These are phyloP conservation scores for Oryza brachyantha DNA, from an alignment of 176 grass and related monocot species.

Conservation along the genomic window DNA sequence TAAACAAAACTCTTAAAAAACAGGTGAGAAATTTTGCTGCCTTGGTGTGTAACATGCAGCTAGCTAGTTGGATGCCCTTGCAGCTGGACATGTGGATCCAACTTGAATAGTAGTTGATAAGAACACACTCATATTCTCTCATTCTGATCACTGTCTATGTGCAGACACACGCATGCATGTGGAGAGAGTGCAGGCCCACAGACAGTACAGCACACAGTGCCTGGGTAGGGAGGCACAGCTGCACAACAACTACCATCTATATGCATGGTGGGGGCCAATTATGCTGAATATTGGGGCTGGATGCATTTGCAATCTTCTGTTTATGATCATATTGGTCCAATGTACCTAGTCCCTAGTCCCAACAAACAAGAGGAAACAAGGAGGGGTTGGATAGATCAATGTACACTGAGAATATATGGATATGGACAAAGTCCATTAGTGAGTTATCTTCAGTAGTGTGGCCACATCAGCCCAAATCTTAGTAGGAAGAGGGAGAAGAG, in stretches of 20 bases:
- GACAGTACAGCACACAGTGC: conserved; percentile 8
- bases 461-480: not conserved
- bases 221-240: conserved; percentile 1
- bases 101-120: not conserved
- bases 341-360: conserved; percentile 27
- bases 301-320: not conserved
- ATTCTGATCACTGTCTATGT: not conserved
- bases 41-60: not conserved
- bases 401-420: not conserved
- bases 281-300: not conserved
- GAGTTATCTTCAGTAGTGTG: not conserved
- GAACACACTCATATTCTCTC: not conserved
- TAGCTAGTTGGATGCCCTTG: not conserved
- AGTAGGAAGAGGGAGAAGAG: not conserved
- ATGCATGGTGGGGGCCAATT: not conserved
- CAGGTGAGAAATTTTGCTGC: not conserved
- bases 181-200: not conserved
- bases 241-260: not conserved
- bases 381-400: not conserved
- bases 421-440: not conserved
- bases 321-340: conserved; percentile 8
- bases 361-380: not conserved
- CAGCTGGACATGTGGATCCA: not conserved
- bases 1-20: too few relatives aligned
- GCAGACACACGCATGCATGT: not conserved